Conservation (phyloP, 768 basidiomycete genomes). For the Phallus indusiatus region DNA sequence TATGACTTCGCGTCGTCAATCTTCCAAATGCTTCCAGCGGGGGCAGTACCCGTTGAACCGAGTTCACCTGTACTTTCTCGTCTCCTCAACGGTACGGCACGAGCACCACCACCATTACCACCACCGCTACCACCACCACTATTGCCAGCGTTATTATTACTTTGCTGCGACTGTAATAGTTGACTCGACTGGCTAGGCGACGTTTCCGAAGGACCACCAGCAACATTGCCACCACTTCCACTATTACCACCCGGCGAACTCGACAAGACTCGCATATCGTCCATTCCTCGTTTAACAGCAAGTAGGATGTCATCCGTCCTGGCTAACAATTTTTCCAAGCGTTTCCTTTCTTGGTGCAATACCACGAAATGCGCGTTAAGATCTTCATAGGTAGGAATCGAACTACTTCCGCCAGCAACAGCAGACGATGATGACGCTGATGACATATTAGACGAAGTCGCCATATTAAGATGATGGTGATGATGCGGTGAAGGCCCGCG, state of each 20-base stretch:
- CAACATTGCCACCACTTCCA: neutral
- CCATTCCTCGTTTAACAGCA: slow-evolving; percentile 62
- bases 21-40: neutral
- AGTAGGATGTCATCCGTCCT: slow-evolving; percentile 67
- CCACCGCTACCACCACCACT: neutral
- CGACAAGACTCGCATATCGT: slow-evolving; percentile 48
- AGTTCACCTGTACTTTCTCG: too few species aligned
- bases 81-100: too few species aligned
- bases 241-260: neutral
- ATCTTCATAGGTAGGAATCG: slow-evolving; percentile 43
- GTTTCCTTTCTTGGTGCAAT: slow-evolving; percentile 50
- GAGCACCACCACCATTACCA: neutral
- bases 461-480: neutral
- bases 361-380: slow-evolving; percentile 64
- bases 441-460: too few species aligned
- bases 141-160: neutral
- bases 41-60: too few species aligned
- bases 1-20: neutral
- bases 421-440: too few species aligned
- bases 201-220: neutral
- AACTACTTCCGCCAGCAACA: too few species aligned
- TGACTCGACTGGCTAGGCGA: too few species aligned
- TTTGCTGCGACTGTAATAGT: too few species aligned
- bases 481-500: neutral
- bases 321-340: slow-evolving; percentile 66